Evolutionary conservation across 345 rosid species (phyloP), one percentile per base, ranked within the genome.

Genomic region (Eucalyptus virginea): DNA sequence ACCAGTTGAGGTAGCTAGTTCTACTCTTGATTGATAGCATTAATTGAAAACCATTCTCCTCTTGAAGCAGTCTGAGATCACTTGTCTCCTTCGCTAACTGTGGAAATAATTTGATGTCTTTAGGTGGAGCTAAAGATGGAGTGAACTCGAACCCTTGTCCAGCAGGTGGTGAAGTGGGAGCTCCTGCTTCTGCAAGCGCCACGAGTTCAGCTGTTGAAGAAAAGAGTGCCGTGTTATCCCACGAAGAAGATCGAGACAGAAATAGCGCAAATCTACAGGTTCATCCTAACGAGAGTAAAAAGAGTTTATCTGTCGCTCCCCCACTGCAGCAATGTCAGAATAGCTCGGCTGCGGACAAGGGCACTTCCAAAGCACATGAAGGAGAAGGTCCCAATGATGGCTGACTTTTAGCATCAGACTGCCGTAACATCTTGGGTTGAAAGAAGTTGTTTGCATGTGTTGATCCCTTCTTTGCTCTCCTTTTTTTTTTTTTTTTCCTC

Each of bases 91-190:
- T 30, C 0, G 8, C 15, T 15, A 87, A 51, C 26, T 23, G 56
- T 21, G 56, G 49, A 48, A 87, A 81, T 88, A 40, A 28, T 83
- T 72, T 51, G 48, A 60, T 42, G 85, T 54, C 90, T 77, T 83
- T 86, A 89, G 95, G 94, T 90, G 90, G 90, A 34, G 90, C 88
- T 7, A 92, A 93, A 89, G 96, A 93, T 14, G 89, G 92, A 65
- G 51, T 87, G 85, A 77, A 6, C 85, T 40, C 85, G 4, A 37
- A 40, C 18, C 86, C 86, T 81, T 93, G 89, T 58, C 92, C 93
- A 81, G 94, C 95, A 89, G 92, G 89, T 86, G 91, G 87, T 37
- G 99, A 96, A 91, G 88, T 89, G 15, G 99, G 94, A 87, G 86
- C 90, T 77, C 85, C 85, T 30, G 88, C 92, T 77, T 62, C 94